Evolutionary conservation across 192 early-diverging fungal species (phyloP).

Genomic region (Backusella luteola): DNA sequence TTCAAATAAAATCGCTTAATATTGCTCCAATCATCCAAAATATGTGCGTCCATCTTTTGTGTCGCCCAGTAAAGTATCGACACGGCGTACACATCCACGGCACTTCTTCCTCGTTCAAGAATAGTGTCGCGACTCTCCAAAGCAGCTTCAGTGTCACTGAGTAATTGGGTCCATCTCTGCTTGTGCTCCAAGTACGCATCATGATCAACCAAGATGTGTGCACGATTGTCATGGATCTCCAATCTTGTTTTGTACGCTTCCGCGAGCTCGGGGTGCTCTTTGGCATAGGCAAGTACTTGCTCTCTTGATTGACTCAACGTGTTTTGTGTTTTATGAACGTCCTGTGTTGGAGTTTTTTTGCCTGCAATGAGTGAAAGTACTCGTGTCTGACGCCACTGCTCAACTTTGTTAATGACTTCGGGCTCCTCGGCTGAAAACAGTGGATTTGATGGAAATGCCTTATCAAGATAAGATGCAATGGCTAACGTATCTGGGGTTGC

Average conservation of each 20-base stretch:
- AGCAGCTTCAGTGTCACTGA: background rate
- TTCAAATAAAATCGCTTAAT: conserved; percentile 3
- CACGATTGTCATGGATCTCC: background rate
- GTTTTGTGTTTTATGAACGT: background rate
- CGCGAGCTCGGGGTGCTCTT: background rate
- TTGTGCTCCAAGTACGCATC: background rate
- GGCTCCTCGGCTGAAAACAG: background rate
- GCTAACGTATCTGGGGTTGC: background rate
- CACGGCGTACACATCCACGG: background rate
- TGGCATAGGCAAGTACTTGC: background rate
- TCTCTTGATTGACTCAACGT: background rate
- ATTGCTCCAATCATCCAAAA: background rate
- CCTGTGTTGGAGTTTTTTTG: background rate
- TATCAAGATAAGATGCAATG: conserved; percentile 5
- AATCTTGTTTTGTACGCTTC: background rate
- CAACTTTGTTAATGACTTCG: background rate
- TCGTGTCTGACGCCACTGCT: background rate
- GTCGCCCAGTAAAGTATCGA: background rate
- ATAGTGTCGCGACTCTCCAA: background rate
- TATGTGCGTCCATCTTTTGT: background rate
- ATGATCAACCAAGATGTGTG: background rate
- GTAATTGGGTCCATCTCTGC: background rate
- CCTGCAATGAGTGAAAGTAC: conserved; percentile 3
- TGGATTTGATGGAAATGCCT: background rate
- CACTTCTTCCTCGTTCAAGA: background rate